Conservation (phyloP, 352 stramenopile species). For the Aphanomyces astaci region DNA sequence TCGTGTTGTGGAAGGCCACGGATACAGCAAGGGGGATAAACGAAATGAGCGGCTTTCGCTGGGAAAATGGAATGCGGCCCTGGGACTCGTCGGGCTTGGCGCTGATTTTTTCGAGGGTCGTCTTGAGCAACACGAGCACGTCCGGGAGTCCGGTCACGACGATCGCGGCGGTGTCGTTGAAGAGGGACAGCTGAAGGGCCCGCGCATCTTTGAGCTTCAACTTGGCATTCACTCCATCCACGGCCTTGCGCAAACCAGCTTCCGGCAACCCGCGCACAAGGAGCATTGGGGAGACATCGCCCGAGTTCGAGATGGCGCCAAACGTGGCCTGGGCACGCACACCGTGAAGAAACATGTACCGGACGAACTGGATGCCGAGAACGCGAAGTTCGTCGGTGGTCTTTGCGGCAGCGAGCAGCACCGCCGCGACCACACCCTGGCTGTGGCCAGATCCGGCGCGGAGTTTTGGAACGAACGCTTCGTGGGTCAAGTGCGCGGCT, state of each 20-base stretch:
- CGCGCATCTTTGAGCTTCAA: constrained; percentile 34
- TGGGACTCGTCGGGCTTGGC: constrained; percentile 52
- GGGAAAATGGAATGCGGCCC: constrained; percentile 67
- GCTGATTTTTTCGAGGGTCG: constrained; percentile 40
- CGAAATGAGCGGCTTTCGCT: constrained; percentile 60
- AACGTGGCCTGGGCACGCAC: constrained; percentile 60
- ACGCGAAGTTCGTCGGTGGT: constrained; percentile 43
- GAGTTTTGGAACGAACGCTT: constrained; percentile 43
- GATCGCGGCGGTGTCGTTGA: constrained; percentile 51
- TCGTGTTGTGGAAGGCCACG: constrained; percentile 65
- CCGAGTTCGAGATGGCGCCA: constrained; percentile 27
- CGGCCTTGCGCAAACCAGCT: constrained; percentile 42
- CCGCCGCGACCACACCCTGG: constrained; percentile 68
- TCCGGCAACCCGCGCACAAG: constrained; percentile 47
- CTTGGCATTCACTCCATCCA: constrained; percentile 41
- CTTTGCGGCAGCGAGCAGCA: constrained; percentile 51
- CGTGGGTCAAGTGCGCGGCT: constrained; percentile 39
- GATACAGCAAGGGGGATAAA: constrained; percentile 53
- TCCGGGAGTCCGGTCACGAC: constrained; percentile 62
- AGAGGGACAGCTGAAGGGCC: constrained; percentile 54
- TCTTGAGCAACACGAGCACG: constrained; percentile 44
- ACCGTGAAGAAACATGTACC: constrained; percentile 81
- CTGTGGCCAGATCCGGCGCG: constrained; percentile 55
- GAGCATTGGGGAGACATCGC: constrained; percentile 61
- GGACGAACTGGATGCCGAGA: constrained; percentile 40